A percentile compares a stretch with the other conserved stretches of the same genome.
Conservation (phyloP, 1,284 basidiomycete species). For the Fomes fomentarius region DNA sequence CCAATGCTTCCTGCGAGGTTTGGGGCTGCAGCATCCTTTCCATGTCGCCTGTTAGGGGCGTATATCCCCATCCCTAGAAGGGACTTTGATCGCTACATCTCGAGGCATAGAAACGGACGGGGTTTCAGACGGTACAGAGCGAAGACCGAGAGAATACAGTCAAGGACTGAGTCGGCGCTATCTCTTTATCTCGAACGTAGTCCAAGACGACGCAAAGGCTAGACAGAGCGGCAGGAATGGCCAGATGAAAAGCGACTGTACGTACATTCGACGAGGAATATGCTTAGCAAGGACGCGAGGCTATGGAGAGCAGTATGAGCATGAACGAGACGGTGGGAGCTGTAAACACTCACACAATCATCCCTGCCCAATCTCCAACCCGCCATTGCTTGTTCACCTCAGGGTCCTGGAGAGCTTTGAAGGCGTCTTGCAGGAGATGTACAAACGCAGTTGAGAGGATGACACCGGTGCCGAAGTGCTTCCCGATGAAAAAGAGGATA, state of each 20-base stretch:
- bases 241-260: constrained; percentile 5
- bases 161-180: no score
- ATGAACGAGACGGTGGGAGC: neutral
- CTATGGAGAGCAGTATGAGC: constrained; percentile 36
- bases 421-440: constrained; percentile 77
- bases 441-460: constrained; percentile 81
- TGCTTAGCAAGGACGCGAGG: constrained; percentile 61
- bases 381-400: constrained; percentile 48
- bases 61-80: no score
- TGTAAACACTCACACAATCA: constrained; percentile 62
- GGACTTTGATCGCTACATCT: neutral
- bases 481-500: constrained; percentile 75
- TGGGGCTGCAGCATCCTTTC: no score
- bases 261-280: constrained; percentile 80
- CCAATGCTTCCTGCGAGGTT: no score
- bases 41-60: no score
- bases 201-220: no score
- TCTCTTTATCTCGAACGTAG: no score
- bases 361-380: constrained; percentile 61
- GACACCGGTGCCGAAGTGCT: constrained; percentile 83
- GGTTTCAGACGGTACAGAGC: no score
- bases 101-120: no score
- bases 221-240: no score
- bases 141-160: no score
- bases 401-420: constrained; percentile 55